These are phyloP conservation scores for Aspergillus unguis DNA, from an alignment of 2,329 filamentous ascomycete species.

Conservation along the genomic window DNA sequence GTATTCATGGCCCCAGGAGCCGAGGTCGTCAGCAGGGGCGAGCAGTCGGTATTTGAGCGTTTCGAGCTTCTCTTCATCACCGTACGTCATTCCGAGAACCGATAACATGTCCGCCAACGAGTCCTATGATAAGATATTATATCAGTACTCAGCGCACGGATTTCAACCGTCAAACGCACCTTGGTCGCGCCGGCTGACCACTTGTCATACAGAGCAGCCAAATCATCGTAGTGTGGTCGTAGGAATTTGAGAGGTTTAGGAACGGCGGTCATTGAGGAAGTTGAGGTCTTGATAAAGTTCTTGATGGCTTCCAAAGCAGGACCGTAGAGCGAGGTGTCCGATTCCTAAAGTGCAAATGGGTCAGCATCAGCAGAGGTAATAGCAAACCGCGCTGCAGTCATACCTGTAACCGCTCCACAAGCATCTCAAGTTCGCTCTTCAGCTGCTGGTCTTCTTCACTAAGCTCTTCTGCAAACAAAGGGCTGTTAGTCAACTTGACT, in stretches of 20 bases:
- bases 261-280: constrained; percentile 98
- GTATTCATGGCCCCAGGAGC: constrained; percentile 98
- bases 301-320: constrained; percentile 94
- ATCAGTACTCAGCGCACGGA: constrained; percentile 13
- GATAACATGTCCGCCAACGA: constrained; percentile 92
- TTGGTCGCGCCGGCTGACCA: constrained; percentile 85
- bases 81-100: constrained; percentile 98
- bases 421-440: constrained; percentile 96
- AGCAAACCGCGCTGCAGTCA: constrained; percentile 20
- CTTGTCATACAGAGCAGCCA: constrained; percentile 82
- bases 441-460: constrained; percentile 98
- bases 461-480: constrained; percentile 71
- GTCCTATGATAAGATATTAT: constrained; percentile 41
- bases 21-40: constrained; percentile 85
- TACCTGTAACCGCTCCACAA: constrained; percentile 91
- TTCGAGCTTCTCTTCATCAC: constrained; percentile 91
- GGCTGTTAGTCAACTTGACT: constrained; percentile 21
- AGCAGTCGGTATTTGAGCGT: constrained; percentile 93
- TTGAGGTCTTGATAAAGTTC: constrained; percentile 97
- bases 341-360: constrained; percentile 59
- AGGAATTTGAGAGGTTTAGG: constrained; percentile 98
- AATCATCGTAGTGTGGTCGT: constrained; percentile 87
- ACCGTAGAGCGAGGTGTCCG: constrained; percentile 83
- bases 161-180: constrained; percentile 47
- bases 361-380: constrained; percentile 26